These are phyloP conservation scores for Trichoderma sp. DNA, from an alignment of 2,329 filamentous ascomycete species.

Conservation along the genomic window DNA sequence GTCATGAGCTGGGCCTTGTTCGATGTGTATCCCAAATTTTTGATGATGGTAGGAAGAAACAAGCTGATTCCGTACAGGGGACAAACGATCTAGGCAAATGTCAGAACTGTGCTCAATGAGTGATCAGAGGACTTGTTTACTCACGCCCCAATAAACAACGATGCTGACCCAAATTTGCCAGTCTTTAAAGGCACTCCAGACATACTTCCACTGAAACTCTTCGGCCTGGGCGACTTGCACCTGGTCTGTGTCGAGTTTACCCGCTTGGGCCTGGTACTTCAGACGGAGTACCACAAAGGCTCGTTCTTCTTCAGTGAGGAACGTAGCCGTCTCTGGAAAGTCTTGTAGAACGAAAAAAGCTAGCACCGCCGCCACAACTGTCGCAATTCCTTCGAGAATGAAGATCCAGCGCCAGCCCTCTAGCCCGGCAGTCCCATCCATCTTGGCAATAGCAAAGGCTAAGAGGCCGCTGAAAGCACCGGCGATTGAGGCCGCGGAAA, in stretches of 20 bases:
- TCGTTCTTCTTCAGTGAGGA: conserved; percentile 69
- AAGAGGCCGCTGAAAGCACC: conserved; percentile 74
- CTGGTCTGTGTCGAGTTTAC: conserved; percentile 7
- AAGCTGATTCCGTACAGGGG: conserved; percentile 56
- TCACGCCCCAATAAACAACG: conserved; percentile 63
- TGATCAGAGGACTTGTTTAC: conserved; percentile 27
- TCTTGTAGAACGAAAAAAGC: conserved; percentile 75
- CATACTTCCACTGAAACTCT: conserved; percentile 71
- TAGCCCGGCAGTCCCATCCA: conserved; percentile 62
- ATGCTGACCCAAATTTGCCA: conserved; percentile 72
- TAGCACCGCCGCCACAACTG: conserved; percentile 62
- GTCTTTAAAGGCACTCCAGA: conserved; percentile 70
- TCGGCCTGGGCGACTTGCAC: conserved; percentile 62
- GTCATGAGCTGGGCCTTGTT: conserved; percentile 65
- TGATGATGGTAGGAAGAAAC: conserved; percentile 64
- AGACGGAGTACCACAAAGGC: conserved; percentile 69
- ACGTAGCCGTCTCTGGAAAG: conserved; percentile 75
- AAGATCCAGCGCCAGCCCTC: conserved; percentile 66
- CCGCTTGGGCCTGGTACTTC: conserved; percentile 57
- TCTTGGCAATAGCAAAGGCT: conserved; percentile 66
- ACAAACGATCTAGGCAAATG: conserved; percentile 44
- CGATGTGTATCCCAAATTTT: conserved; percentile 54
- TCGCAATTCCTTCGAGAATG: conserved; percentile 67
- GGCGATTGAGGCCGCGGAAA: conserved; percentile 75
- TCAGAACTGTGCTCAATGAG: not conserved